Base-by-base conservation (phyloP, 2,329 filamentous ascomycete genomes). In the Ceratocystis alfenasii region DNA sequence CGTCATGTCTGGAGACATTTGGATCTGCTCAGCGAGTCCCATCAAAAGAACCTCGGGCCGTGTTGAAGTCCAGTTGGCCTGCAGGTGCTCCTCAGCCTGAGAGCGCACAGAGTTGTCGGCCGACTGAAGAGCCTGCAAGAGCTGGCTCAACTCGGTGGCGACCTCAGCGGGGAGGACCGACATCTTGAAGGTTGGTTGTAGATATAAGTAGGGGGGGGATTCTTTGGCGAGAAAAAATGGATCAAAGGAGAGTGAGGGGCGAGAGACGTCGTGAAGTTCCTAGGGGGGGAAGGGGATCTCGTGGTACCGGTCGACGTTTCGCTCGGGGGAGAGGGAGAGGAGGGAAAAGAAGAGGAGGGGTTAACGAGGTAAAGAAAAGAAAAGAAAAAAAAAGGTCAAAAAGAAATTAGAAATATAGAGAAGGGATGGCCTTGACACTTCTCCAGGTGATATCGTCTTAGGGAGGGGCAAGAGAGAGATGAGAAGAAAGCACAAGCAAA, bases 21-120 rank as follows among this genome's bases (percentile, higher is more conserved):
- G 86, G 71, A 96, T 86, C 77, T 97, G 93, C 78, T 97, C 94
- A 50, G 88, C 92, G 71, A 99, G 79, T 70, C 92, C 94, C 88
- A 97, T 94, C 74, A 99, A 79, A 71, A 97, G 81, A 71, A 95
- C 82, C 72, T 96, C 92, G 45, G 94, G 92, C 68, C 88, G 84
- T 66, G 84, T 82, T 69, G 80, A 79, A 45, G 91, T 88, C 94
- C 94, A 99, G 80, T 91, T 92, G 76, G 85, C 89, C 75, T 90
- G 89, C 69, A 99, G 80, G 75, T 92, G 88, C 70, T 95, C 90
- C 77, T 99, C 94, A 64, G 93, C 93, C 75, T 90, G 85, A 36
- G 88, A 85, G 74, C 94, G 87, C 71, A 90, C 82, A 67, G 81
- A 81, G 78, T 99, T 99, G 78, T 99, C 93, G 71, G 90, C 79